phyloP scores from a whole-genome alignment of 371 early-diverging fungal genomes.

The Lichtheimia hyalospora region DNA sequence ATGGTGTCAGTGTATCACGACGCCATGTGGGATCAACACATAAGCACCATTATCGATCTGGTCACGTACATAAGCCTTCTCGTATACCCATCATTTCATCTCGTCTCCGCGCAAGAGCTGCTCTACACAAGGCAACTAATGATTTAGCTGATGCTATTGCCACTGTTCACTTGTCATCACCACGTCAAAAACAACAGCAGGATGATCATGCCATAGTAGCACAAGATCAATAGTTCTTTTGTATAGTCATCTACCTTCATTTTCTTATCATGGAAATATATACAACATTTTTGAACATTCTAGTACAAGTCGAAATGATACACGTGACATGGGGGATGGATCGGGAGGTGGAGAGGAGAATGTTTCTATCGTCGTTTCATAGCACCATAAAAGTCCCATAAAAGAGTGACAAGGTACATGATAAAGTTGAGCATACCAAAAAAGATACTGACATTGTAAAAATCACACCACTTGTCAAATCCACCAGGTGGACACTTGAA shows the following conservation, averaged over 20 bases:
- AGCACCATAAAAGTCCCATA: constrained; percentile 52
- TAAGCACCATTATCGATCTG: background rate
- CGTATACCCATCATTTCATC: background rate
- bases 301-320: no score
- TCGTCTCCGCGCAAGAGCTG: background rate
- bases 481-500: constrained; percentile 48
- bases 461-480: constrained; percentile 52
- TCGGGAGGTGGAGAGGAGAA: background rate
- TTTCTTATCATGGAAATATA: no score
- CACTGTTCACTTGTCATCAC: background rate
- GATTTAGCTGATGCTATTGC: background rate
- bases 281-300: no score
- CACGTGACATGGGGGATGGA: background rate
- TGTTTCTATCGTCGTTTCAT: background rate
- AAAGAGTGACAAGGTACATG: constrained; percentile 36
- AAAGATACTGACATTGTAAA: constrained; percentile 57
- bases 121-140: background rate
- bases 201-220: background rate
- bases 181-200: background rate
- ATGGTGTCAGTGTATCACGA: background rate
- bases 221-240: background rate
- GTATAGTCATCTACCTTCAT: no score
- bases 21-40: background rate
- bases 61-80: background rate
- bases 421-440: constrained; percentile 48